Evolutionary conservation across 768 basidiomycete genomes (phyloP), one percentile per base, ranked within the genome.

Genomic region (Punctularia strigosozonata): DNA sequence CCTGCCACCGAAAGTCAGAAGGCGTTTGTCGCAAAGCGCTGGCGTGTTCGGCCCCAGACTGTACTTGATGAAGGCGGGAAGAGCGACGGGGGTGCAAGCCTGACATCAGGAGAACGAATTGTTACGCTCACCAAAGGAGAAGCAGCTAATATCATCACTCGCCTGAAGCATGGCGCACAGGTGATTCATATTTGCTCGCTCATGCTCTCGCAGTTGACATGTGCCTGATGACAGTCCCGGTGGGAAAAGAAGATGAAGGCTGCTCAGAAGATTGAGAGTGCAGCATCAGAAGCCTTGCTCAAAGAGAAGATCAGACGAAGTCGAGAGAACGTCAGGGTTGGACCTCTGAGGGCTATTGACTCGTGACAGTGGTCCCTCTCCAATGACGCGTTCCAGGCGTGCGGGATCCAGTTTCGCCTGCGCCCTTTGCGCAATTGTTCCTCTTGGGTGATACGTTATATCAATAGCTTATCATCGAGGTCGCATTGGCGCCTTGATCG

Each of bases 101-200:
- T 50, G 23, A 33, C 37, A 10, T 48, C 45, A 18, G 54, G 54
- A 6, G 49, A 62, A 22, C 59, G 55, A 31, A 52, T 75, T 4
- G 54, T 49, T 32, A 57, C 42, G 0, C 50, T 91, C 48, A 87
- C 74, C 1, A 88, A 85, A 54, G 88, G 88, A 2, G 69, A 83
- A 45, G 85, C 86, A 21, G 80, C 79, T 0, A 77, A 78, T 46
- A 76, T 89, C 32, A 81, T 91, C 43, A 76, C 76, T 18, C 76
- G 86, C 6, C 43, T 85, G 40, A 80, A 74, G 52, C 79, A 89
- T 49, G 87, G 86, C 19, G 81, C 81, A 24, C 64, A 72, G 64
- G 85, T 82, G 50, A 23, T 56, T 41, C 31, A 24, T 3, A 33
- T 38, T 35, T 39, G 21, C 25, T 26, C 30, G 17, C 28, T 37